phyloP scores from a whole-genome alignment of 495 filamentous ascomycete species.

The Podospora tetraspora region DNA sequence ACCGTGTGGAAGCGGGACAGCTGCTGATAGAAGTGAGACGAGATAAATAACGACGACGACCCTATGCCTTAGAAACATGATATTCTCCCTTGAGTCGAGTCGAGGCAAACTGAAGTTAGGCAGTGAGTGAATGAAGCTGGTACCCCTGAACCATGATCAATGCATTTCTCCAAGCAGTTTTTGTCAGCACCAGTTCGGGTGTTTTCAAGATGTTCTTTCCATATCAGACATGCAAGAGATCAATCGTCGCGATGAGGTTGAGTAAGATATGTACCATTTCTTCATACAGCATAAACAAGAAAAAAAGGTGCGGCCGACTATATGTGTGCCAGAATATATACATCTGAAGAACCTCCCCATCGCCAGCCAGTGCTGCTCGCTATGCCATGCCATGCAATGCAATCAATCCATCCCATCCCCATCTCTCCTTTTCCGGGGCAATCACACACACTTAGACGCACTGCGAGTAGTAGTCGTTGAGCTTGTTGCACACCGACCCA shows the following conservation, averaged over 20 bases:
- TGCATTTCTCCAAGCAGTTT: not conserved
- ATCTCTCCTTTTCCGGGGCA: not conserved
- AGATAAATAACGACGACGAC: not conserved
- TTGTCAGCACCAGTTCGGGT: too few species aligned
- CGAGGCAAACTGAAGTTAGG: not conserved
- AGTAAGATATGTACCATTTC: not conserved
- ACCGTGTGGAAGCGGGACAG: not conserved
- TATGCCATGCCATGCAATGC: not conserved
- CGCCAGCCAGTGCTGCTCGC: not conserved
- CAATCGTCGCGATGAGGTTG: not conserved
- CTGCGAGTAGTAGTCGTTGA: conserved; percentile 49
- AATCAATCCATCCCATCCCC: not conserved
- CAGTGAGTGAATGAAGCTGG: not conserved
- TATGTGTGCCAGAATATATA: not conserved
- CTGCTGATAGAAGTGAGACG: not conserved
- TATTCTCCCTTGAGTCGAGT: not conserved
- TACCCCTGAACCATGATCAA: not conserved
- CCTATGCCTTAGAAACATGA: not conserved
- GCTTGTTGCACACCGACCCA: conserved; percentile 41
- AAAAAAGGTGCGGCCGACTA: not conserved
- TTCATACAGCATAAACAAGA: not conserved
- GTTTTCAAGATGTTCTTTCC: too few species aligned
- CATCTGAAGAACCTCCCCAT: not conserved
- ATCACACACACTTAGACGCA: conserved; percentile 30
- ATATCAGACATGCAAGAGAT: not conserved